Conservation (phyloP, 345 rosid species). For the Lumnitzera racemosa region DNA sequence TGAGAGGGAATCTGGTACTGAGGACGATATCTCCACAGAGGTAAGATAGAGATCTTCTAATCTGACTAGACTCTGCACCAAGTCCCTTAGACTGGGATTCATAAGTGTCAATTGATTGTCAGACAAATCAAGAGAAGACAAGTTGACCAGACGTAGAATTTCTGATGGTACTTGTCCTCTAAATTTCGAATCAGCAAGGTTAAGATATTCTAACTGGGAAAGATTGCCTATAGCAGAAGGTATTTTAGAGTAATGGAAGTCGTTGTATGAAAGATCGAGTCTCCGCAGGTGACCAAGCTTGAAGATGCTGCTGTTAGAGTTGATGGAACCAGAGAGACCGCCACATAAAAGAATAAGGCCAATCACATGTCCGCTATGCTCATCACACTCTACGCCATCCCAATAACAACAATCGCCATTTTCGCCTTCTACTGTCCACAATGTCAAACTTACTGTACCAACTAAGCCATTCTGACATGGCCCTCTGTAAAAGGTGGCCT, state of each 20-base stretch:
- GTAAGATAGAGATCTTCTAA: neutral
- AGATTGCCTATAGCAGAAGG: constrained; percentile 8
- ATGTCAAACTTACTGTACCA: neutral
- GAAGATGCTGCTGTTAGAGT: constrained; percentile 16
- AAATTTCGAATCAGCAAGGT: constrained; percentile 8
- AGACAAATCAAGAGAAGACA: constrained; percentile 2
- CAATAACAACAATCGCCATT: constrained; percentile 18
- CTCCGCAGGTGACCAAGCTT: constrained; percentile 10
- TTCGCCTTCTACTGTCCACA: neutral
- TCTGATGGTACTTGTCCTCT: constrained; percentile 7
- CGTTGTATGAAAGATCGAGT: constrained; percentile 12
- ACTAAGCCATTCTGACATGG: too few relatives aligned
- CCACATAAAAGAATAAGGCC: constrained; percentile 10
- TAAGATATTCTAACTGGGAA: constrained; percentile 4
- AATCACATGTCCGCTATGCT: constrained; percentile 6
- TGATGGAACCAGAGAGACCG: constrained; percentile 12
- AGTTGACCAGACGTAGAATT: neutral
- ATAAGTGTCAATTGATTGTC: neutral
- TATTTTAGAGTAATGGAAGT: constrained; percentile 10
- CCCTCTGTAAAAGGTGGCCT: constrained; percentile 8
- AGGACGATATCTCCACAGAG: neutral
- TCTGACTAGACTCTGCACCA: constrained; percentile 1
- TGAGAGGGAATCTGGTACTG: neutral
- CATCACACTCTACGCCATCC: constrained; percentile 13
- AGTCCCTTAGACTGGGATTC: neutral